These are phyloP conservation scores for Eucalyptus marginata DNA, from an alignment of 345 rosid species.

Conservation along the genomic window DNA sequence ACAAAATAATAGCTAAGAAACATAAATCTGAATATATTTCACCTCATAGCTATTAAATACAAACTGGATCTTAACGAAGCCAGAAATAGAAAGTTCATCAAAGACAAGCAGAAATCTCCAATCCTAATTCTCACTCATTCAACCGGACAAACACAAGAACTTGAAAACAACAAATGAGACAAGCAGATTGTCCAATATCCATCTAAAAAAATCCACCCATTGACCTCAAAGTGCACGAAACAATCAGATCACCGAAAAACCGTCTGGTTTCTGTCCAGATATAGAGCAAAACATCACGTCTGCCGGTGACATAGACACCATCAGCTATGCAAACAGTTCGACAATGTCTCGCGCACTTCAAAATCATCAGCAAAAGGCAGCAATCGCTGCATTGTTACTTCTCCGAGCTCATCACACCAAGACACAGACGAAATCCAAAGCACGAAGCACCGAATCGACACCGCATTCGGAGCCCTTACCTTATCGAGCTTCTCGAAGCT, in stretches of 20 bases:
- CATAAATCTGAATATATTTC: not conserved
- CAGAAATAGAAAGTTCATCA: not conserved
- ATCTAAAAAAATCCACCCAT: not conserved
- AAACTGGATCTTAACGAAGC: not conserved
- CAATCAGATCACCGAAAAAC: not conserved
- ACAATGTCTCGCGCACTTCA: not conserved
- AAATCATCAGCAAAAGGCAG: not conserved
- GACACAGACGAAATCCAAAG: not conserved
- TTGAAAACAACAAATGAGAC: not conserved
- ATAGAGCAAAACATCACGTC: not conserved
- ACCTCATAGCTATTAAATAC: not conserved
- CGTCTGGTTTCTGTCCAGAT: not conserved
- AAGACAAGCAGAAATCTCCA: not conserved
- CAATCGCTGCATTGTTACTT: not conserved
- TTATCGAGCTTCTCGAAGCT: constrained; percentile 74
- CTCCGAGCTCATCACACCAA: not conserved
- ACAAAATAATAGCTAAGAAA: not conserved
- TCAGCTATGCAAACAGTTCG: not conserved
- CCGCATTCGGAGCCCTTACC: constrained; percentile 6
- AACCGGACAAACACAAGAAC: not conserved
- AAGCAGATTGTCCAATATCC: not conserved
- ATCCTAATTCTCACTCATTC: not conserved
- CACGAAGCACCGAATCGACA: not conserved
- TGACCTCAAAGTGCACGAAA: not conserved
- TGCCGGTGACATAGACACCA: not conserved